These are phyloP conservation scores for Iodosphaeria phyllophila DNA, from an alignment of 2,329 filamentous ascomycete species.

Conservation along the genomic window DNA sequence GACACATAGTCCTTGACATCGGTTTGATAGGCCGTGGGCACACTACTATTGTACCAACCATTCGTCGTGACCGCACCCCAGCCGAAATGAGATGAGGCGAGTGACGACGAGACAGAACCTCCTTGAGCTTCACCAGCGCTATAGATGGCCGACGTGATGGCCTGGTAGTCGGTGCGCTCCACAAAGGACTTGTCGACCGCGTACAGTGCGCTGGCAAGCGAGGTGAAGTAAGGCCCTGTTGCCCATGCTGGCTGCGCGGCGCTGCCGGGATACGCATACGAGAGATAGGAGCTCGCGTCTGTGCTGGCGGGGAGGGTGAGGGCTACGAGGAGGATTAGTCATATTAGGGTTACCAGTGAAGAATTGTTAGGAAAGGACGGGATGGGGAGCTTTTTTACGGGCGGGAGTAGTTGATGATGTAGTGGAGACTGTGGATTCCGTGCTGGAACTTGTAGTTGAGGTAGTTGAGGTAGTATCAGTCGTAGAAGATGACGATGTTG, in stretches of 20 bases:
- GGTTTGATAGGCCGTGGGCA: slow-evolving; percentile 3
- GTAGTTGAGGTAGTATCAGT: no score
- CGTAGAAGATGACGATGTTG: no score
- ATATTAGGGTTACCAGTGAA: no score
- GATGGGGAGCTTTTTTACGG: no score
- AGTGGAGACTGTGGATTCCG: no score
- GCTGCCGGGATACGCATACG: slow-evolving; percentile 1
- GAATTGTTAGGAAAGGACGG: no score
- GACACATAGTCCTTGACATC: slow-evolving; percentile 4
- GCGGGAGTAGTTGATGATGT: no score
- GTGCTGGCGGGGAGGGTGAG: slow-evolving; percentile 1
- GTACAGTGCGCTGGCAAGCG: slow-evolving; percentile 6
- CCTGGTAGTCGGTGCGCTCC: slow-evolving; percentile 4
- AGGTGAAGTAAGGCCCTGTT: slow-evolving; percentile 6
- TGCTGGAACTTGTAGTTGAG: no score
- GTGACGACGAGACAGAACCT: slow-evolving; percentile 3
- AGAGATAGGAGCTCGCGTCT: slow-evolving; percentile 2
- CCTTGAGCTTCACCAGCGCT: slow-evolving; percentile 4
- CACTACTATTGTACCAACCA: slow-evolving; percentile 4
- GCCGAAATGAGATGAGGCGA: slow-evolving; percentile 4
- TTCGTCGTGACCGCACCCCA: slow-evolving; percentile 6
- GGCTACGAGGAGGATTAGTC: no score
- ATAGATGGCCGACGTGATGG: slow-evolving; percentile 5
- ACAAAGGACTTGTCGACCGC: slow-evolving; percentile 6
- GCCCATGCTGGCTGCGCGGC: slow-evolving; percentile 6